phyloP scores from a whole-genome alignment of 2,329 filamentous ascomycete species.

The Penicillium sp. region DNA sequence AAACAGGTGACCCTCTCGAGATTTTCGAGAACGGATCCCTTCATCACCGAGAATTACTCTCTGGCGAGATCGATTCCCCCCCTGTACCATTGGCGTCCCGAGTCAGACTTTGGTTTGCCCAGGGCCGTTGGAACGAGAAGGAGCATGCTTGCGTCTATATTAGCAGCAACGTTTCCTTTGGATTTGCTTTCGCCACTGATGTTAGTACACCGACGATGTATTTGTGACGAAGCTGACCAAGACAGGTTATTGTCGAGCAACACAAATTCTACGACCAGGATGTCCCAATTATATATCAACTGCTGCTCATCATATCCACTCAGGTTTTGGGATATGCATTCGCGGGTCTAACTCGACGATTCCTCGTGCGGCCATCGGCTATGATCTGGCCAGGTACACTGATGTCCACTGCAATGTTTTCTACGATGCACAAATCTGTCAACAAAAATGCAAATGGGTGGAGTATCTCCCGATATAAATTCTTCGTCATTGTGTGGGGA shows the following conservation, averaged over 20 bases:
- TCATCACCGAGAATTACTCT: constrained; percentile 43
- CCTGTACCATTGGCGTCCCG: constrained; percentile 34
- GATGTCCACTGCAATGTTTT: constrained; percentile 87
- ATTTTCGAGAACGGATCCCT: constrained; percentile 59
- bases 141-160: constrained; percentile 88
- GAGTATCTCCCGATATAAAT: constrained; percentile 77
- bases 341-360: constrained; percentile 75
- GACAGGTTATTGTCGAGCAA: constrained; percentile 76
- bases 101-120: constrained; percentile 70
- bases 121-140: constrained; percentile 83
- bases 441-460: constrained; percentile 80
- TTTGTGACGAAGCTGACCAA: constrained; percentile 1
- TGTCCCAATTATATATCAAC: constrained; percentile 71
- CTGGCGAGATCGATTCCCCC: constrained; percentile 14
- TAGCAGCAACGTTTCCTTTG: constrained; percentile 85
- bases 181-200: constrained; percentile 84
- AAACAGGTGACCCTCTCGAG: constrained; percentile 53
- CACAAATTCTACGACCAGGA: constrained; percentile 85
- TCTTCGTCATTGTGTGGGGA: constrained; percentile 73
- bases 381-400: constrained; percentile 92
- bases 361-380: constrained; percentile 77
- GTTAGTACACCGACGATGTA: constrained; percentile 35
- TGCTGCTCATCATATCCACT: constrained; percentile 79
- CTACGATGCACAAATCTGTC: constrained; percentile 77
- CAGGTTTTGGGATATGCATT: constrained; percentile 86